These are phyloP conservation scores for Metarhizium humberi DNA, from an alignment of 2,329 filamentous ascomycete genomes.

Conservation along the genomic window DNA sequence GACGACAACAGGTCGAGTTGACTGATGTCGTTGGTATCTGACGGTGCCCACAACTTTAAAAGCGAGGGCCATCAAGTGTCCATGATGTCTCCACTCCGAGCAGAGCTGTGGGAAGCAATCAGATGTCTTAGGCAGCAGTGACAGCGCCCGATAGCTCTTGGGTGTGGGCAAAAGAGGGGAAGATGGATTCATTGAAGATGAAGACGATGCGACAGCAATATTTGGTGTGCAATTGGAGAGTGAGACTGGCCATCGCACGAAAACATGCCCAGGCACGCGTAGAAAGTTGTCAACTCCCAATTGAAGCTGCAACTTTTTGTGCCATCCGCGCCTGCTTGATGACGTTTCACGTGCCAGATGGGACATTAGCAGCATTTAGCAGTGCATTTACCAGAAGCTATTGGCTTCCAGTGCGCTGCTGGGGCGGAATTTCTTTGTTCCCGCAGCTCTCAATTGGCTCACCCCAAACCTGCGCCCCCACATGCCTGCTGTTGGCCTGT, in stretches of 20 bases:
- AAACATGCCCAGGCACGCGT: too few relatives aligned
- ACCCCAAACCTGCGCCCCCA: constrained; percentile 4
- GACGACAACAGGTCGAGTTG: too few relatives aligned
- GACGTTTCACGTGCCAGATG: background rate
- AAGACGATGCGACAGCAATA: background rate
- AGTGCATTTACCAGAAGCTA: background rate
- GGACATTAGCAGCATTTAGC: background rate
- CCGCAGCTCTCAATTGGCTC: constrained; percentile 11
- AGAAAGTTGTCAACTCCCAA: too few relatives aligned
- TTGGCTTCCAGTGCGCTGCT: background rate
- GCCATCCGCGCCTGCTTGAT: background rate
- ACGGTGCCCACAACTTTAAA: too few relatives aligned
- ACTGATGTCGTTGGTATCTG: too few relatives aligned
- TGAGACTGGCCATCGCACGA: background rate
- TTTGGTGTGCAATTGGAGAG: background rate
- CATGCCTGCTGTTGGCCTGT: constrained; percentile 4
- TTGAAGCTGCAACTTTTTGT: background rate
- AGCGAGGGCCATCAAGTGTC: too few relatives aligned
- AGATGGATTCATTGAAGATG: background rate
- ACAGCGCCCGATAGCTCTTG: background rate
- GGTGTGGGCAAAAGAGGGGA: background rate
- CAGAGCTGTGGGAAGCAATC: background rate
- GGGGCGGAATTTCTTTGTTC: constrained; percentile 13
- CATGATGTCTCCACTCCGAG: background rate
- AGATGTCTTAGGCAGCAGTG: background rate